Evolutionary conservation across 495 filamentous ascomycete species (phyloP).

Genomic region (Podospora pseudopauciseta): DNA sequence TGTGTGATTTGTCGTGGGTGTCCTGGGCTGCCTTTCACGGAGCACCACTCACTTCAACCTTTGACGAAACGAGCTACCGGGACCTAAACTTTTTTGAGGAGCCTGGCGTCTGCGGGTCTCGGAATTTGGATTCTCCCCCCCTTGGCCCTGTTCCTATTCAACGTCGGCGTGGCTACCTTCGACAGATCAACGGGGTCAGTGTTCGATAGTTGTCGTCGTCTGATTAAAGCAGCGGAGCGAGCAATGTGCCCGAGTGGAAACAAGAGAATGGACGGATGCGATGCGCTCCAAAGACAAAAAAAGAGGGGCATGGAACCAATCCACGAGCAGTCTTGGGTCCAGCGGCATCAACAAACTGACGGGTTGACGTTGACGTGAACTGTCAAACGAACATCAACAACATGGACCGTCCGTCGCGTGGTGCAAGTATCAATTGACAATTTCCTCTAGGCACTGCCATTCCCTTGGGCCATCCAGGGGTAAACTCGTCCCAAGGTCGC

Average conservation of each 20-base stretch:
- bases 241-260: background rate
- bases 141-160: slow-evolving; percentile 10
- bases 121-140: slow-evolving; percentile 19
- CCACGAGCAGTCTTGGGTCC: background rate
- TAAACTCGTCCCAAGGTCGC: background rate
- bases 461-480: background rate
- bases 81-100: slow-evolving; percentile 25
- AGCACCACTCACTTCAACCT: slow-evolving; percentile 1
- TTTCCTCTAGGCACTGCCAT: background rate
- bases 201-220: background rate
- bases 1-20: slow-evolving; percentile 12
- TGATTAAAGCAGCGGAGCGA: background rate
- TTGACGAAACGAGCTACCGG: slow-evolving; percentile 17
- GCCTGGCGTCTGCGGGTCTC: slow-evolving; percentile 16
- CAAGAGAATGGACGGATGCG: background rate
- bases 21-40: background rate
- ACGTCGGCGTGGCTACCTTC: background rate
- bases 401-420: background rate
- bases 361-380: background rate
- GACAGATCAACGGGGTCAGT: background rate
- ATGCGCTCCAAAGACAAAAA: background rate
- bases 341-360: background rate
- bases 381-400: background rate
- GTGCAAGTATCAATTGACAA: background rate
- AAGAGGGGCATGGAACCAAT: slow-evolving; percentile 6